Conservation (phyloP, 148 eudicot species). For the Camellia sinensis region DNA sequence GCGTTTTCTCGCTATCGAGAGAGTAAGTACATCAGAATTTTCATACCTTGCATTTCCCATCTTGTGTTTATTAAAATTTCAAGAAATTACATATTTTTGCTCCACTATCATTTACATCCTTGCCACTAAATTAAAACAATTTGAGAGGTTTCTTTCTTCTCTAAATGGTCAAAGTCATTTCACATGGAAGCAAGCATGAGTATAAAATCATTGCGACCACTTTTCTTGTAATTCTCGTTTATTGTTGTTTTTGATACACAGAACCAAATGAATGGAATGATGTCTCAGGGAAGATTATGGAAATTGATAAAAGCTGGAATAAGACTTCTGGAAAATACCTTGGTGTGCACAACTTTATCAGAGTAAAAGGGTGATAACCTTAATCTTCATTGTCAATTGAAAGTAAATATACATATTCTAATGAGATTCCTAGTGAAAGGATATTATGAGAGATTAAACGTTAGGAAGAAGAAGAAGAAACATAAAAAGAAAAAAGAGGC, state of each 20-base stretch:
- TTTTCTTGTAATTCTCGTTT: background rate
- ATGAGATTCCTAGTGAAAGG: no score
- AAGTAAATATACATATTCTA: no score
- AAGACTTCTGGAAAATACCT: slow-evolving; percentile 68
- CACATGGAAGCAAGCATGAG: background rate
- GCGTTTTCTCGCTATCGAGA: slow-evolving; percentile 57
- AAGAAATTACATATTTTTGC: background rate
- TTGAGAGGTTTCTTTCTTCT: background rate
- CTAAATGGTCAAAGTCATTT: background rate
- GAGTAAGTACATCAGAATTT: slow-evolving; percentile 46
- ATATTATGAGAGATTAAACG: no score
- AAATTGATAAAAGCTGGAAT: slow-evolving; percentile 72
- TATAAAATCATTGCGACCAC: background rate
- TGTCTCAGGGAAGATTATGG: slow-evolving; percentile 52
- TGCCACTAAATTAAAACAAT: background rate
- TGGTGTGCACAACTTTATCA: slow-evolving; percentile 50
- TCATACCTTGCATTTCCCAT: background rate
- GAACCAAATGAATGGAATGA: slow-evolving; percentile 62
- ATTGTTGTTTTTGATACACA: slow-evolving; percentile 27
- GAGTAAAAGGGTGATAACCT: slow-evolving; percentile 30
- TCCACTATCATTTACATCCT: no score
- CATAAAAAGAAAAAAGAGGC: no score
- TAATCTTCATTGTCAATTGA: no score
- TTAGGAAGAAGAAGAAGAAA: no score
- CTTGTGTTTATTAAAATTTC: background rate